A percentile compares a stretch with the other conserved stretches of the same genome.
Conservation (phyloP, 768 basidiomycete species). For the Tylopilus balloui region DNA sequence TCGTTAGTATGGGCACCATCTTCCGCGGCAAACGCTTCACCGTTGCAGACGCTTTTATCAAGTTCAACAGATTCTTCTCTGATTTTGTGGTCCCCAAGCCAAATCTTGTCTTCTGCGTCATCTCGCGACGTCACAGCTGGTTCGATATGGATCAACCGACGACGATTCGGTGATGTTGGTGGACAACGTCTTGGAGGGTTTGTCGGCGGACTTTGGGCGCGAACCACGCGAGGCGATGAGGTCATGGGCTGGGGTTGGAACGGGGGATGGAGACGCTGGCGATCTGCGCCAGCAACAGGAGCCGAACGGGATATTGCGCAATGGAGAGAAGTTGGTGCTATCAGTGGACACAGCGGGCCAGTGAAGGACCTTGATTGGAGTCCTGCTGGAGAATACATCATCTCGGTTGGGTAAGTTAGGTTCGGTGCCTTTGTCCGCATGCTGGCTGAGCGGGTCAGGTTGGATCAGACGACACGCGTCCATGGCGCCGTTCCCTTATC, state of each 20-base stretch:
- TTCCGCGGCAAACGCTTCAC: slow-evolving; percentile 15
- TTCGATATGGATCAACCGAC: slow-evolving; percentile 84
- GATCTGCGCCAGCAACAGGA: slow-evolving; percentile 29
- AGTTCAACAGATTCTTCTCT: slow-evolving; percentile 94
- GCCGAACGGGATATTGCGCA: slow-evolving; percentile 32
- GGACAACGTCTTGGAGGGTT: slow-evolving; percentile 89
- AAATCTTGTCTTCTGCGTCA: slow-evolving; percentile 34
- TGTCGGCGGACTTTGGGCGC: slow-evolving; percentile 83
- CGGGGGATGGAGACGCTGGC: slow-evolving; percentile 92
- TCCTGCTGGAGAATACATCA: slow-evolving; percentile 76
- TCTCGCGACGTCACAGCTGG: slow-evolving; percentile 36
- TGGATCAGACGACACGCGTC: slow-evolving; percentile 90
- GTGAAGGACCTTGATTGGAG: slow-evolving; percentile 86
- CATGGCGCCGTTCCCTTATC: slow-evolving; percentile 55
- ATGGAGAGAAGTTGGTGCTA: slow-evolving; percentile 77
- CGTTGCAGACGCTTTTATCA: slow-evolving; percentile 65
- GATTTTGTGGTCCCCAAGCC: slow-evolving; percentile 88
- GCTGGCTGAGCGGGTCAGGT: slow-evolving; percentile 38
- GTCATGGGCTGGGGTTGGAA: slow-evolving; percentile 90
- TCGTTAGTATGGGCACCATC: slow-evolving; percentile 78
- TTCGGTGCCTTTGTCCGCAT: background rate
- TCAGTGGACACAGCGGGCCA: slow-evolving; percentile 79
- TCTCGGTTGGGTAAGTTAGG: slow-evolving; percentile 70
- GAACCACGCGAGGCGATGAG: slow-evolving; percentile 43
- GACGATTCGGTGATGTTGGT: slow-evolving; percentile 94